phyloP scores from a whole-genome alignment of 352 stramenopile species.

The Globisporangium solare region DNA sequence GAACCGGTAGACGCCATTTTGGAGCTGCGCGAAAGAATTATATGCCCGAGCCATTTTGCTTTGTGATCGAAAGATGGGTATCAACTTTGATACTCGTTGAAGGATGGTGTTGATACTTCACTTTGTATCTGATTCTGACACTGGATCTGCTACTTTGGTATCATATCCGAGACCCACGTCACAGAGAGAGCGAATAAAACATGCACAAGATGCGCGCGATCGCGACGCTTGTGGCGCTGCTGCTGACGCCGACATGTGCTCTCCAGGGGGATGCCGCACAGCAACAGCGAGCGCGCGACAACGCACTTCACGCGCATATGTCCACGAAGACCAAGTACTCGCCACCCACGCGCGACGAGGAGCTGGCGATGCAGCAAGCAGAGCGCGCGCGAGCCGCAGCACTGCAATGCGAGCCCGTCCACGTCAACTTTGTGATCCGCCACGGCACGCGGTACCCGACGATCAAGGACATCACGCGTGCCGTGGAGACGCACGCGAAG shows the following conservation, averaged over 20 bases:
- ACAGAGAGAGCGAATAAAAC: not conserved
- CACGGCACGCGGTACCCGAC: slow-evolving; percentile 79
- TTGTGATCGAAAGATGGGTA: slow-evolving; percentile 7
- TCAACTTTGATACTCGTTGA: not conserved
- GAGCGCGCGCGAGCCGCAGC: slow-evolving; percentile 3
- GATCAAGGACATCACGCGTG: slow-evolving; percentile 70
- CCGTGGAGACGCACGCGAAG: slow-evolving; percentile 32
- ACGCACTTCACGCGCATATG: slow-evolving; percentile 54
- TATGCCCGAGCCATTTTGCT: slow-evolving; percentile 21
- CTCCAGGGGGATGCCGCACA: too few species aligned
- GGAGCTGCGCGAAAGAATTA: slow-evolving; percentile 35
- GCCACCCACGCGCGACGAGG: slow-evolving; percentile 11
- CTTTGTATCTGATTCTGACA: not conserved
- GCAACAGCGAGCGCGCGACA: not conserved
- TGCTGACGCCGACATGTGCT: slow-evolving; percentile 11
- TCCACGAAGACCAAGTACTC: slow-evolving; percentile 80
- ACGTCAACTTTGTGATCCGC: slow-evolving; percentile 76
- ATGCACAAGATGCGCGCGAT: not conserved
- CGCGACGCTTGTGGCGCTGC: not conserved
- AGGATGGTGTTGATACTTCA: too few species aligned
- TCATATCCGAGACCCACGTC: too few species aligned
- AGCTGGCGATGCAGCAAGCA: not conserved
- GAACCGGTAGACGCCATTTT: slow-evolving; percentile 49
- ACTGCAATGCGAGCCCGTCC: slow-evolving; percentile 36
- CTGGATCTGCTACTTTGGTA: too few species aligned